phyloP scores from a whole-genome alignment of 352 stramenopile species.

The Chloridella minuta region DNA sequence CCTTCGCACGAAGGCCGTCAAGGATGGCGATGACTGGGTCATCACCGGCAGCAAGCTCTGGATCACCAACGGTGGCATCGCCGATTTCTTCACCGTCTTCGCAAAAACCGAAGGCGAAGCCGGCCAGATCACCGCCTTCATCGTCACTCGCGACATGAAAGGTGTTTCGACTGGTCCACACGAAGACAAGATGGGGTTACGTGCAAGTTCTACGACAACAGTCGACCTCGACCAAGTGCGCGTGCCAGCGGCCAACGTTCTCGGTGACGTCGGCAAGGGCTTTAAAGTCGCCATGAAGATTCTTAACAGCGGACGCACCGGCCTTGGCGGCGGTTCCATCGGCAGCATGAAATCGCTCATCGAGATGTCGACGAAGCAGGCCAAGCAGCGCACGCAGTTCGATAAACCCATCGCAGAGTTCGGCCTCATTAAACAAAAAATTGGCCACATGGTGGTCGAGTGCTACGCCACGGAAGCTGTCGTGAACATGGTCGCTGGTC shows the following conservation, averaged over 20 bases:
- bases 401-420: constrained; percentile 54
- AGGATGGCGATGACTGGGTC: constrained; percentile 52
- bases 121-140: constrained; percentile 87
- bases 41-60: constrained; percentile 79
- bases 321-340: constrained; percentile 77
- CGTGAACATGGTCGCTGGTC: constrained; percentile 48
- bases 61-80: constrained; percentile 78
- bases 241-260: constrained; percentile 53
- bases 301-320: constrained; percentile 79
- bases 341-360: constrained; percentile 68
- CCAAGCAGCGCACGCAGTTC: constrained; percentile 71
- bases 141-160: constrained; percentile 59
- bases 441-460: constrained; percentile 35
- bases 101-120: constrained; percentile 55
- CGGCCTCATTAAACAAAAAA: constrained; percentile 43
- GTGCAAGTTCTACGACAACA: constrained; percentile 64
- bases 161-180: constrained; percentile 58
- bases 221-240: constrained; percentile 66
- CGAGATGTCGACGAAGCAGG: constrained; percentile 62
- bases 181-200: constrained; percentile 79
- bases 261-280: constrained; percentile 58
- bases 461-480: constrained; percentile 46
- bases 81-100: constrained; percentile 74
- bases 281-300: constrained; percentile 93
- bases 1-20: constrained; percentile 52